Base-by-base conservation (phyloP, 2,329 filamentous ascomycete species). In the Claviceps sp. region DNA sequence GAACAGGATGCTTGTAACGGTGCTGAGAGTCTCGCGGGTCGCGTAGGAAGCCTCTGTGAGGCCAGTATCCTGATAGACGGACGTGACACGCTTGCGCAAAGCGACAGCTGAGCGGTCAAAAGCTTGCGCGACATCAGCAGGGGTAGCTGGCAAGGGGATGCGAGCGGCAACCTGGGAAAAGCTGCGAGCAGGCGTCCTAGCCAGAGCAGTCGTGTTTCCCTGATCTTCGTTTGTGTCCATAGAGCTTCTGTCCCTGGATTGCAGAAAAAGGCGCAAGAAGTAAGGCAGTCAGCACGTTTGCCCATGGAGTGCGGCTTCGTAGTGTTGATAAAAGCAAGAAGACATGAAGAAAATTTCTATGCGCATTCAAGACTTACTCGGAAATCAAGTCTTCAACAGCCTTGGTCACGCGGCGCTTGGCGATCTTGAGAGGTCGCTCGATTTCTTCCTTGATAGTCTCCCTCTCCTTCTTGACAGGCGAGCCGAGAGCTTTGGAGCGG, bases 121-220 rank as follows among this genome's bases (percentile, higher is more conserved):
- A 56, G 80, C 82, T 58, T 84, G 75, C 41, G 84, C 86, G 38
- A 95, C 82, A 55, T 85, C 81, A 42, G 86, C 83, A 5, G 89
- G 89, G 2, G 88, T 89, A 8, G 88, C 82, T 22, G 88, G 88
- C 49, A 94, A 74, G n/a, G 83, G 79, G 49, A 89, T 78, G 61
- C 79, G 82, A 53, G 72, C 63, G 55, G 72, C 66, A 54, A 79
- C 75, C 49, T 78, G 72, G 13, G 74, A 71, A 49, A 81, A 65
- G 45, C 73, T 73, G 59, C 76, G 77, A 24, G 67, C 71, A 16
- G 76, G 72, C 50, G 75, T 75, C 59, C 72, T 70, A 59, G 72
- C 62, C 55, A 76, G 60, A 58, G 77, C 69, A 50, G 70, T 69
- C 42, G 75, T 68, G 55, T 68, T 58, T 54, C 63, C 65, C 47